phyloP scores from a whole-genome alignment of 2,329 filamentous ascomycete genomes.

The Sporothrix curviconia region DNA sequence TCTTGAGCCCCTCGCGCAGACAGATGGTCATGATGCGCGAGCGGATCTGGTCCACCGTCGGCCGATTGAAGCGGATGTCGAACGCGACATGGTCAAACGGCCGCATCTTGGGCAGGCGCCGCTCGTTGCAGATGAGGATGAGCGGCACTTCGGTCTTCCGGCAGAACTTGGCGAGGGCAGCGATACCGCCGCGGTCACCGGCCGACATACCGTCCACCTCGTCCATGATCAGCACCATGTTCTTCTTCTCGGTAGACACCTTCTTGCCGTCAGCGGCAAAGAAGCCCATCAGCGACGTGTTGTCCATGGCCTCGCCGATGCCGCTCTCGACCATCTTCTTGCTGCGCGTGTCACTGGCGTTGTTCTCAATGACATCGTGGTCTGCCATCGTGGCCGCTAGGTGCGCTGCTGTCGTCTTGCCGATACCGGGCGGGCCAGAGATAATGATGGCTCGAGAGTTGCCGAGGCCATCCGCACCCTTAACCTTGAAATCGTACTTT shows the following conservation, averaged over 20 bases:
- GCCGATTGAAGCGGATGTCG: conserved; percentile 81
- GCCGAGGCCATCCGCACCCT: conserved; percentile 78
- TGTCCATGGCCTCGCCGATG: conserved; percentile 85
- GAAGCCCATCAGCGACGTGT: conserved; percentile 84
- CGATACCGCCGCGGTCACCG: conserved; percentile 91
- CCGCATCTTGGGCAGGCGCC: conserved; percentile 91
- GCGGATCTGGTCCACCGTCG: conserved; percentile 84
- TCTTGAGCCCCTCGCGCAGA: conserved; percentile 80
- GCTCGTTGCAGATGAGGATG: conserved; percentile 97
- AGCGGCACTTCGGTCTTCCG: conserved; percentile 92
- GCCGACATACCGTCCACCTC: conserved; percentile 99
- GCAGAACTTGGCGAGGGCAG: conserved; percentile 86
- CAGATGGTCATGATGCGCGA: conserved; percentile 93
- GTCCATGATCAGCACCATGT: conserved; percentile 95
- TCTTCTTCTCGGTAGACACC: conserved; percentile 77
- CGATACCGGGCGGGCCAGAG: conserved; percentile 90
- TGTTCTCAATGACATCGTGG: conserved; percentile 89
- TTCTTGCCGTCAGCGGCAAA: conserved; percentile 79
- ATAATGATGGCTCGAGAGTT: conserved; percentile 85
- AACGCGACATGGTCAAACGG: conserved; percentile 84
- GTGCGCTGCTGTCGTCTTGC: conserved; percentile 95
- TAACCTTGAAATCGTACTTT: conserved; percentile 73
- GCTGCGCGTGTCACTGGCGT: conserved; percentile 90
- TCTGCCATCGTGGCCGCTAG: conserved; percentile 87
- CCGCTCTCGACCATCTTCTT: conserved; percentile 91